Conservation (phyloP, 441 rosid genomes). For the Pelargonium hybrid region DNA sequence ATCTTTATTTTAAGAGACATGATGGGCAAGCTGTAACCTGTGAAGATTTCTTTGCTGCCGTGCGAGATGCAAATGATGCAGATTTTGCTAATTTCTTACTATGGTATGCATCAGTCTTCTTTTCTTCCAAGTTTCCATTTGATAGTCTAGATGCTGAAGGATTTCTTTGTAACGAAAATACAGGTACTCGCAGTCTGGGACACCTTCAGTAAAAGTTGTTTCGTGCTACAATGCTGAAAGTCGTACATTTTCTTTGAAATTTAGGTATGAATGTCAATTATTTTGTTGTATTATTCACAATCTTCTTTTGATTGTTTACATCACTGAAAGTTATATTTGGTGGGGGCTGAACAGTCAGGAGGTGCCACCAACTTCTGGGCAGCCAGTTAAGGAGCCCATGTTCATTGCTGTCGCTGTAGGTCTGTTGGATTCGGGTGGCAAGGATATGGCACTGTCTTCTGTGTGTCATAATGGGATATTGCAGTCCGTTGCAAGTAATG, state of each 20-base stretch:
- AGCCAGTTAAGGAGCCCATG: constrained; percentile 80
- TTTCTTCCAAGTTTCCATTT: not conserved
- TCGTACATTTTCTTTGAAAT: constrained; percentile 70
- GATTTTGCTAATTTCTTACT: constrained; percentile 84
- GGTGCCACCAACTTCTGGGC: constrained; percentile 83
- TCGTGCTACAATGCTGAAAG: constrained; percentile 70
- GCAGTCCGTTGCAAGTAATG: constrained; percentile 38
- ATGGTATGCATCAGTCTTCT: constrained; percentile 38
- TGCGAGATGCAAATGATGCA: constrained; percentile 90
- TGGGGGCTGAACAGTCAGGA: constrained; percentile 52
- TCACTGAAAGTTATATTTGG: constrained; percentile 4
- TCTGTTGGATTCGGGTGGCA: constrained; percentile 66
- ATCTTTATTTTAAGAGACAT: constrained; percentile 88
- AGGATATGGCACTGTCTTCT: constrained; percentile 66
- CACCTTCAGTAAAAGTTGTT: constrained; percentile 69
- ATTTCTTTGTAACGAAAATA: constrained; percentile 4
- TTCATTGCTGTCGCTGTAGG: constrained; percentile 82
- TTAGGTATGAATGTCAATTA: constrained; percentile 39
- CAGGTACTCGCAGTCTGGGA: constrained; percentile 98
- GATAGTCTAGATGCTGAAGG: not conserved
- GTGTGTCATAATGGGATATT: constrained; percentile 52
- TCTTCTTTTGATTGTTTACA: not conserved
- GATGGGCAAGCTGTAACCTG: constrained; percentile 98
- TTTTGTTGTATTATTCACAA: not conserved
- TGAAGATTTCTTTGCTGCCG: constrained; percentile 89